Percentiles rank a stretch among this genome's conserved stretches.
Conservation (phyloP, 305 asterid genomes). For the Rubia peregrina region DNA sequence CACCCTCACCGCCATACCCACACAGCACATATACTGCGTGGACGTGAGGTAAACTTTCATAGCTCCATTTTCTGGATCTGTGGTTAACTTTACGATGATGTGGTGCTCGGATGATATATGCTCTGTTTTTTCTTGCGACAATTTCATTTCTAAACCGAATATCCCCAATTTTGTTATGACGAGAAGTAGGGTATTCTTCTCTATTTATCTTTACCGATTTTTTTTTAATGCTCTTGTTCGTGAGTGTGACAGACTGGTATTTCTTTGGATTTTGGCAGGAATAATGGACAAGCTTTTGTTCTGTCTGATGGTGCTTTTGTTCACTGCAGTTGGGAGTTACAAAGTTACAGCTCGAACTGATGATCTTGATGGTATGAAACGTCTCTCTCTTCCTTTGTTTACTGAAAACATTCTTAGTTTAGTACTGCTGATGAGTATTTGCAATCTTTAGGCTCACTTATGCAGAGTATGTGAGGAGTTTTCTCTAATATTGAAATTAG, state of each 20-base stretch:
- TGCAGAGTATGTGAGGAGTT: background rate
- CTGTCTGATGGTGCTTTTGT: background rate
- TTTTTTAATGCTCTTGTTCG: background rate
- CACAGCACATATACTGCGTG: background rate
- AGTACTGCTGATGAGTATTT: background rate
- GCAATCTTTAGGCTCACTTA: background rate
- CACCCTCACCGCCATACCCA: background rate
- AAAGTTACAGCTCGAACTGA: background rate
- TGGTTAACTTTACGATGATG: background rate
- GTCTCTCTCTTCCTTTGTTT: background rate
- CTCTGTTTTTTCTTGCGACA: background rate
- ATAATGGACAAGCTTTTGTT: background rate
- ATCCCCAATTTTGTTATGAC: background rate
- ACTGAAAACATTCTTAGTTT: too few relatives aligned
- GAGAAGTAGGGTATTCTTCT: background rate
- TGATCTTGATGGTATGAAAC: background rate
- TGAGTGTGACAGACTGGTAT: background rate
- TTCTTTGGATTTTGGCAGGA: background rate
- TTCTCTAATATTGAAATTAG: background rate
- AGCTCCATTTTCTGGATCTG: background rate
- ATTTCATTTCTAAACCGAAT: background rate
- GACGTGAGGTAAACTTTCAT: background rate
- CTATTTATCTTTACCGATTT: background rate
- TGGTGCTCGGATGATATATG: background rate
- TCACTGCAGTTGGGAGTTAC: background rate